phyloP scores from a whole-genome alignment of 1,284 basidiomycete genomes.

The Entoloma clypeatum region DNA sequence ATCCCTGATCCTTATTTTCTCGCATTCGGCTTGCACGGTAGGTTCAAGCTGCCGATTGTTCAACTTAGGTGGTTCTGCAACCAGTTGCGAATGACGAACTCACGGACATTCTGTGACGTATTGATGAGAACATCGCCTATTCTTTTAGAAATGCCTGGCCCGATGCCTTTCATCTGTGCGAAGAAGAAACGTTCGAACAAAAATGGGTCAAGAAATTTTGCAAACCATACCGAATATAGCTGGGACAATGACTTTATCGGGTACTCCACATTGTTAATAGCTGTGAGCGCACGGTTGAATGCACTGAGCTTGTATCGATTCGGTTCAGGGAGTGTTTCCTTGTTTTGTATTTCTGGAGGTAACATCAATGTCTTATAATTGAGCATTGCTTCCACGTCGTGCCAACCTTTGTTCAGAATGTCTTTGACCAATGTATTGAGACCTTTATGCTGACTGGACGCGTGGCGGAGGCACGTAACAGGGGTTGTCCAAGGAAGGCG shows the following conservation, averaged over 20 bases:
- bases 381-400: slow-evolving; percentile 7
- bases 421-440: slow-evolving; percentile 35
- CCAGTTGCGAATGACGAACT: too few relatives aligned
- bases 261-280: slow-evolving; percentile 34
- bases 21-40: too few relatives aligned
- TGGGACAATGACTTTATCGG: slow-evolving; percentile 42
- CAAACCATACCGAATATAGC: slow-evolving; percentile 32
- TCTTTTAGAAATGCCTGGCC: slow-evolving; percentile 7
- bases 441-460: background rate
- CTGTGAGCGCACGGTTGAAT: slow-evolving; percentile 43
- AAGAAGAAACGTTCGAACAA: background rate
- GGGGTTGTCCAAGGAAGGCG: slow-evolving; percentile 11
- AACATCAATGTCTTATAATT: slow-evolving; percentile 6
- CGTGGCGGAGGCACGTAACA: background rate
- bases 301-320: slow-evolving; percentile 49
- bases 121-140: slow-evolving; percentile 6
- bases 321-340: slow-evolving; percentile 31
- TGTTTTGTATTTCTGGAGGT: slow-evolving; percentile 39
- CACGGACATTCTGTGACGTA: background rate
- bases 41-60: too few relatives aligned
- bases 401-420: slow-evolving; percentile 38
- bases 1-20: too few relatives aligned
- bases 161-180: slow-evolving; percentile 10
- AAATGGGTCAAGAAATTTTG: background rate
- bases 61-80: too few relatives aligned